Evolutionary conservation across 2,329 filamentous ascomycete species (phyloP).

Genomic region (Furcasterigmium furcatum): DNA sequence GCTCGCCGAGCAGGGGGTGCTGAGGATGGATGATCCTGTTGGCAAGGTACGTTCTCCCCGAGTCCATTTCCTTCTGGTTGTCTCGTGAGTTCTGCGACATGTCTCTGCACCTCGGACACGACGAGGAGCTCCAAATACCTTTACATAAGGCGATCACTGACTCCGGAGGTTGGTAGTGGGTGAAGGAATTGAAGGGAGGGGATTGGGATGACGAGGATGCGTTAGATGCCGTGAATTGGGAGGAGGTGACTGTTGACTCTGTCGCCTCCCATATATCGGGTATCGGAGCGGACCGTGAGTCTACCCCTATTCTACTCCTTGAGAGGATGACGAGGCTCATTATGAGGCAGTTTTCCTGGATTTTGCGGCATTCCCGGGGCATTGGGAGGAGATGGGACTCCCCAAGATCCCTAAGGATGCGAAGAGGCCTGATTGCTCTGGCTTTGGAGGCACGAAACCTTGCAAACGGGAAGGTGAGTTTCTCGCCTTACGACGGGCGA

Average conservation of each 20-base stretch:
- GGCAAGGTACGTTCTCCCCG: too few relatives aligned
- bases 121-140: too few relatives aligned
- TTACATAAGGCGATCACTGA: too few relatives aligned
- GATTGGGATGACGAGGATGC: constrained; percentile 18
- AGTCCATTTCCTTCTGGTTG: too few relatives aligned
- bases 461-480: constrained; percentile 21
- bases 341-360: constrained; percentile 25
- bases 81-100: too few relatives aligned
- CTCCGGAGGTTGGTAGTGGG: too few relatives aligned
- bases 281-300: constrained; percentile 31
- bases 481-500: neutral
- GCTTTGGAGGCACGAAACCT: constrained; percentile 25
- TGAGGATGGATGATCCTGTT: constrained; percentile 34
- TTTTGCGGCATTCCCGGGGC: constrained; percentile 19
- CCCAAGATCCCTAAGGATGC: constrained; percentile 22
- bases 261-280: constrained; percentile 44
- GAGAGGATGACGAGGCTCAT: constrained; percentile 1
- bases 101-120: too few relatives aligned
- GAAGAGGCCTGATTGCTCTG: constrained; percentile 26
- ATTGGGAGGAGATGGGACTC: constrained; percentile 26
- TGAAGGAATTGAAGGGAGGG: constrained; percentile 29
- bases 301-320: neutral
- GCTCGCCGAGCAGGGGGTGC: constrained; percentile 5
- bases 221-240: constrained; percentile 36
- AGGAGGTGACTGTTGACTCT: constrained; percentile 41